Conservation (phyloP, 768 basidiomycete species). For the Trichaptum fuscoviolaceum region DNA sequence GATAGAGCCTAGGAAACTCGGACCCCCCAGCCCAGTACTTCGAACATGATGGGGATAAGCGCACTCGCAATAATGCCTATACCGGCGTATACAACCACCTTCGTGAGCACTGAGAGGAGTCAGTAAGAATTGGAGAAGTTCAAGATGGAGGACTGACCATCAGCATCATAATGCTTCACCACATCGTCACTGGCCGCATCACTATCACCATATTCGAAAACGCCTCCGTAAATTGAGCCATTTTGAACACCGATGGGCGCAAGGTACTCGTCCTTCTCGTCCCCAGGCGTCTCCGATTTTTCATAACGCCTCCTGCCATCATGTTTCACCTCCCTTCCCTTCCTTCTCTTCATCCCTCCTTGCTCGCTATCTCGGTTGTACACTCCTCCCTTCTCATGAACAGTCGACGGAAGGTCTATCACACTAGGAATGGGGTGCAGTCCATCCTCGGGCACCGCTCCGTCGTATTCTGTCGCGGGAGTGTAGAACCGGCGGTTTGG, state of each 20-base stretch:
- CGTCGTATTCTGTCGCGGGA: slow-evolving; percentile 83
- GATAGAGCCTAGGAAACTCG: not conserved
- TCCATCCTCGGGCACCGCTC: slow-evolving; percentile 51
- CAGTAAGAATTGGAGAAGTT: slow-evolving; percentile 7
- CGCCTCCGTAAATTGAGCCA: slow-evolving; percentile 17
- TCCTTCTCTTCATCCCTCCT: slow-evolving; percentile 22
- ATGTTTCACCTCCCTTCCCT: slow-evolving; percentile 18
- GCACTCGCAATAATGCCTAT: slow-evolving; percentile 69
- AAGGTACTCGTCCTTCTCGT: not conserved
- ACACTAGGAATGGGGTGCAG: slow-evolving; percentile 79
- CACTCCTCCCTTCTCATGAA: slow-evolving; percentile 18
- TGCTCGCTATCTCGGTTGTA: slow-evolving; percentile 14
- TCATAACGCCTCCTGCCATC: slow-evolving; percentile 6
- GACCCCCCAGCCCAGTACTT: slow-evolving; percentile 64
- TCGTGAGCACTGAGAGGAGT: slow-evolving; percentile 65
- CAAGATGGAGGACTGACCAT: slow-evolving; percentile 49
- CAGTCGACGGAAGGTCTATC: slow-evolving; percentile 61
- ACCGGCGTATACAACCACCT: slow-evolving; percentile 85
- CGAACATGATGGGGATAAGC: slow-evolving; percentile 61
- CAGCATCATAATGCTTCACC: slow-evolving; percentile 79
- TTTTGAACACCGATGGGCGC: slow-evolving; percentile 6
- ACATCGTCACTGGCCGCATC: slow-evolving; percentile 22
- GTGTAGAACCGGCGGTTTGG: slow-evolving; percentile 87
- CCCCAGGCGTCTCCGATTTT: not conserved
- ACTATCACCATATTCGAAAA: slow-evolving; percentile 4